Base-by-base conservation (phyloP, 2,329 filamentous ascomycete genomes). In the Capronia americana region DNA sequence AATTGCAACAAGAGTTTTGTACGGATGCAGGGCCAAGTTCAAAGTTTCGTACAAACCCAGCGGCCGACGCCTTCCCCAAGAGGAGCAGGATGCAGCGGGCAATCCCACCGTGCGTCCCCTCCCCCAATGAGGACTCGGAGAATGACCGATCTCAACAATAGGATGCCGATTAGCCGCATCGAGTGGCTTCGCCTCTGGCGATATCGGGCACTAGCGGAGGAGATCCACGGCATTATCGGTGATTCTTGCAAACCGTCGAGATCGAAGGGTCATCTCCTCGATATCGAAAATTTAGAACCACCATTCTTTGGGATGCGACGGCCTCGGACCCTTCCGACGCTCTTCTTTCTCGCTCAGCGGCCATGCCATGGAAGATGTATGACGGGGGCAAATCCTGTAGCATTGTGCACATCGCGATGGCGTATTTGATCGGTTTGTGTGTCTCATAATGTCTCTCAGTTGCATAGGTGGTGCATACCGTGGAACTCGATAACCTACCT, bases 131-230 rank as follows among this genome's bases (percentile, higher is more conserved):
- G 28, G 24, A n/a, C 23, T 20, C 58, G 48, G 58, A 61, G 30
- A 61, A 10, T 61, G 46, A 24, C 58, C 58, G 58, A 53, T 8
- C 10, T 17, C 17, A 6, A 28, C 20, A 24, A 7, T 51, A 12
- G 17, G 46, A 53, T 61, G 58, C 58, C 58, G 58, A 61, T 38
- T 20, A 53, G 32, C 58, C 58, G 58, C 46, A 10, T 28, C 26
- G 17, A 61, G 11, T 34, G 30, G 30, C 30, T 34, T 34, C 17
- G 14, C 41, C n/a, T 4, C 17, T 20, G 30, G 57, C 57, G 57
- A 59, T 59, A 59, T 59, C 57, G 57, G 57, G 38, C 28, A 28
- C 56, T 20, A 44, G 26, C 38, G 56, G 56, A 20, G 12, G 38
- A 26, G 2, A 30, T 41, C 55, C 8, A 38, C 32, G 55, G 34